Evolutionary conservation across 163 green algal genomes (phyloP), one percentile per base, ranked within the genome.

Genomic region (Coccomyxa subellipsoidea): DNA sequence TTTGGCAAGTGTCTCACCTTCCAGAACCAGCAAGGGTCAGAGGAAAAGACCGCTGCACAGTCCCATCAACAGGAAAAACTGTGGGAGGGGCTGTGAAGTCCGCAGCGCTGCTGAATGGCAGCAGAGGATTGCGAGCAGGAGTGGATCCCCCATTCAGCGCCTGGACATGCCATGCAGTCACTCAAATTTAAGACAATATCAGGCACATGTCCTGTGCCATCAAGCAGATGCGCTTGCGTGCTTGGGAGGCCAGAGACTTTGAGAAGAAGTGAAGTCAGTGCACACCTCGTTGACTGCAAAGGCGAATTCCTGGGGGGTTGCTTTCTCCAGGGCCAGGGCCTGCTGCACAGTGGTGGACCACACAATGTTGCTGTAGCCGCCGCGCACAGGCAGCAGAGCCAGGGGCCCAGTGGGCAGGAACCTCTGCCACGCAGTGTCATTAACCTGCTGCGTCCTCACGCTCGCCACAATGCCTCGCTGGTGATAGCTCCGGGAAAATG

Each of bases 371-470:
- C 86, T 90, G 80, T 87, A 93, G 35, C 91, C 93, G 75, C 82
- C 78, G 32, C 78, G 54, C 32, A 96, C 88, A 6, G 95, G 95
- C 80, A 99, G 91, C 80, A 99, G 90, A 21, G 96, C 95, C 54
- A 99, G 82, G 7, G 95, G 95, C 6, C 96, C 96, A 7, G 90
- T 93, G 3, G 91, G 91, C 77, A 99, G 93, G 83, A 98, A 99
- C 25, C 94, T 86, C 90, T 98, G 95, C 90, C 91, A 97, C 1
- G 95, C 95, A 54, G 93, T 97, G 29, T 77, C 40, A 78, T 91
- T 87, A n/a, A 89, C 76, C 7, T 29, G n/a, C 32, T 77, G 32
- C 25, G 85, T 90, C 0, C 69, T 29, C n/a, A 97, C 92, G 2
- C 92, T 96, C 0, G 91, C 93, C 35, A 96, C 92, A 4, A 97